Evolutionary conservation across 305 asterid genomes (phyloP).

Genomic region (Striga hermonthica): DNA sequence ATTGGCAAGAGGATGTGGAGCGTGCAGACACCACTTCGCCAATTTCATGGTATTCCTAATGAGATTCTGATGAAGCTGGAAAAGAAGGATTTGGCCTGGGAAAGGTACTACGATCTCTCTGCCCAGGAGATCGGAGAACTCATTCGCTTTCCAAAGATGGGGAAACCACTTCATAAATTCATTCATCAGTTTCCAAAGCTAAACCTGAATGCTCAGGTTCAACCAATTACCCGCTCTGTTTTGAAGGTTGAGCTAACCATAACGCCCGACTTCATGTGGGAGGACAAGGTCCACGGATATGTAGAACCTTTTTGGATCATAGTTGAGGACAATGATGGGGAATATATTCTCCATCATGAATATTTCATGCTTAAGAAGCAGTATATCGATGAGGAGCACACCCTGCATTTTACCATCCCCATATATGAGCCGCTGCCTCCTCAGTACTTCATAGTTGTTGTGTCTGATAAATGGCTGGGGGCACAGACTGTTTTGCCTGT

Average conservation of each 20-base stretch:
- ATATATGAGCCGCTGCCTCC: constrained; percentile 89
- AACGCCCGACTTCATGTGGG: constrained; percentile 93
- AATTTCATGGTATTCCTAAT: constrained; percentile 81
- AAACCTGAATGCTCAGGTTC: constrained; percentile 84
- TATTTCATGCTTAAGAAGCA: constrained; percentile 89
- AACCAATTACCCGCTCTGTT: constrained; percentile 88
- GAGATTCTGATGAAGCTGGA: constrained; percentile 82
- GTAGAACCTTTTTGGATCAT: constrained; percentile 96
- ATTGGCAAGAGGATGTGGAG: constrained; percentile 94
- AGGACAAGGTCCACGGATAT: constrained; percentile 93
- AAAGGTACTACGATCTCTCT: constrained; percentile 85
- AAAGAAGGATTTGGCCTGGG: constrained; percentile 93
- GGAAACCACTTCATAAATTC: constrained; percentile 70
- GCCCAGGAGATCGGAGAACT: constrained; percentile 91
- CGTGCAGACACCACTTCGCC: constrained; percentile 99
- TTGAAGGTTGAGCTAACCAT: constrained; percentile 79
- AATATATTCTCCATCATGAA: constrained; percentile 83
- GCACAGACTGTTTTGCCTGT: constrained; percentile 83
- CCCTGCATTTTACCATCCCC: constrained; percentile 77
- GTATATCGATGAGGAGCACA: constrained; percentile 80
- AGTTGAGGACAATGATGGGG: constrained; percentile 95
- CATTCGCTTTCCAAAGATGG: constrained; percentile 73
- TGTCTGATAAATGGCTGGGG: constrained; percentile 93
- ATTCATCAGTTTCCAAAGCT: constrained; percentile 95
- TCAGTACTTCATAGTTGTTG: constrained; percentile 79